Evolutionary conservation across 192 early-diverging fungal species (phyloP), one percentile per base, ranked within the genome.

Genomic region (Umbelopsis vinacea): DNA sequence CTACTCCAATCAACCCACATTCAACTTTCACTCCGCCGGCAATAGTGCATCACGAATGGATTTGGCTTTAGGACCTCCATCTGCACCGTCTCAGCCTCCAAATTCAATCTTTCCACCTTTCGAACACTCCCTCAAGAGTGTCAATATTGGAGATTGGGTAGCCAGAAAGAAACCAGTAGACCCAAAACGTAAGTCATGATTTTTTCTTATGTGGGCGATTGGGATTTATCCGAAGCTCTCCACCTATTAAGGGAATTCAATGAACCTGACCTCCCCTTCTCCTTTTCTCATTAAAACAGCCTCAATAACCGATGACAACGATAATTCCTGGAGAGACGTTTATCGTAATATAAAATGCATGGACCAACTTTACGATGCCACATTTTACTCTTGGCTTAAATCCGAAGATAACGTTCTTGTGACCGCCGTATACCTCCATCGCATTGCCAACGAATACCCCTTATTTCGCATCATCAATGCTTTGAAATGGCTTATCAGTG

Each of bases 291-390:
- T 37, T 63, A 4, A 35, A 14, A 3, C 17, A 63, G 33, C 57
- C 26, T 29, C 33, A 4, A 29, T 63, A 6, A 74, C 67, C 33
- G 71, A 78, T 14, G 67, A 71, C 22, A 69, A 74, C 26, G 57
- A 63, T 35, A 37, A 29, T 40, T 68, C 67, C 47, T 92, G 91
- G 91, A 80, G 85, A 79, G 89, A 92, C 69, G 90, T 92, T n/a
- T 85, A 89, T 60, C 79, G 82, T 48, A 92, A 91, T 71, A 87
- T 92, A 46, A 83, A 87, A 69, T 86, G 85, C 67, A 92, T 92
- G 91, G 91, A 92, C 76, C 83, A 85, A 70, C 87, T 89, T 3
- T 92, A 92, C 66, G 91, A 91, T 52, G 89, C 91, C 52, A 88
- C 90, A 10, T 92, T 92, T 79, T 88, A 89, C 79, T 83, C 87